Evolutionary conservation across 352 stramenopile genomes (phyloP), one percentile per base, ranked within the genome.

Genomic region (Pythium biforme): DNA sequence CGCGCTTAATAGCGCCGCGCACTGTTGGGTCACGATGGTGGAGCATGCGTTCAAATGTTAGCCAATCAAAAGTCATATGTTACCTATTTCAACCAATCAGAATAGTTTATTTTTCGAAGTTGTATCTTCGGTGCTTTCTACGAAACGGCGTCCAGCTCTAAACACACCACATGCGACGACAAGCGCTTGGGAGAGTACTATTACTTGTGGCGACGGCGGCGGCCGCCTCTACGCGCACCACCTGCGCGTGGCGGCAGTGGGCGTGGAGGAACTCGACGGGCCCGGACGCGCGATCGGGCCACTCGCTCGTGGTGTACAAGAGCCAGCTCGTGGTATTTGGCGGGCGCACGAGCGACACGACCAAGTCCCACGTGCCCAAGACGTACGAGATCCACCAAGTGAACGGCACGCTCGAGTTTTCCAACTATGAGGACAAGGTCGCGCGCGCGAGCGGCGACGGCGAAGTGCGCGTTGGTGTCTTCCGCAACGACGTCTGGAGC

Each of bases 401-500:
- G 9, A 83, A 96, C 41, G 90, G 88, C 20, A 83, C 75, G 9
- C 75, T 98, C 19, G 76, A 90, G 58, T 97, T 98, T 68, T 47
- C 84, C 22, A 92, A 76, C 47, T 98, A 98, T 62, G 89, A 97
- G 17, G 69, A 95, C 51, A 95, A 96, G 56, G 80, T 92, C 40
- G 68, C 75, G 6, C 81, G 81, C 19, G 60, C 66, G 4, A 69
- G 54, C 11, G 71, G 88, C 34, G 60, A 39, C 25, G 73, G 75
- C 2, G 69, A 75, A 3, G 85, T 97, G 14, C 79, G 75, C 22
- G 88, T 97, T 20, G 91, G 88, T 15, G 77, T 96, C 33, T 96
- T 92, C 31, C 98, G 96, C 78, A 99, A 99, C 63, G 96, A 99
- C 68, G 78, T 98, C 33, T 99, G 96, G 95, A 86, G 84, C 64